Evolutionary conservation across 176 grass and related monocot genomes (phyloP), one percentile per base, ranked within the genome.

Genomic region (Aegilops bicornis): DNA sequence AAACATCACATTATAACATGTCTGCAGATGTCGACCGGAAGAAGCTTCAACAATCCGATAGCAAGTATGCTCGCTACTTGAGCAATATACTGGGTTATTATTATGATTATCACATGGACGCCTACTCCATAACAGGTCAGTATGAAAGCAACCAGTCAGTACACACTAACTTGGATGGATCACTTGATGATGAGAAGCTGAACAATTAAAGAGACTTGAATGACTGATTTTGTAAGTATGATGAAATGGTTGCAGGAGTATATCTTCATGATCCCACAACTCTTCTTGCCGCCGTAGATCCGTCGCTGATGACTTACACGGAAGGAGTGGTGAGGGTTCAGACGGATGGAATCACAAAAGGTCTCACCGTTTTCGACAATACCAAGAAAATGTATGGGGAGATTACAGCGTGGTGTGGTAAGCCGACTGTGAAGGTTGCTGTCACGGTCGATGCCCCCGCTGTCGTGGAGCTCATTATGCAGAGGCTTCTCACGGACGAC

Each of bases 211-310:
- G 50, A 15, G 2, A 20, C 19, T 22, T 31, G 25, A 17, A 15
- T 31, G 79, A 52, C 25, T 94, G 10, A 87, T 64, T 36, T 43
- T 76, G 69, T 4, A 0, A 76, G 6, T 32, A 72, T 33, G 73
- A 48, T 72, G 75, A 65, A 80, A 82, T 93, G 67, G n/a, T 86
- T 90, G 54, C 89, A 98, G 96, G 91, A 76, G 96, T 92, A 52
- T 98, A 96, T 86, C 91, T 98, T 73, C 96, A 98, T 45, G 96
- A 98, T 81, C 96, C 96, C 64, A 86, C 91, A 16, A 70, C 93
- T 30, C 43, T 98, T 85, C 73, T 98, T 77, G 93, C 93, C 39
- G 96, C 93, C 4, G 88, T 95, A 80, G 89, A 98, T 75, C 96
- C 96, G 31, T 91, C 96, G 2, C 60, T 94, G 62, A 75, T 98